Conservation (phyloP, 495 filamentous ascomycete species). For the Podospora didyma region DNA sequence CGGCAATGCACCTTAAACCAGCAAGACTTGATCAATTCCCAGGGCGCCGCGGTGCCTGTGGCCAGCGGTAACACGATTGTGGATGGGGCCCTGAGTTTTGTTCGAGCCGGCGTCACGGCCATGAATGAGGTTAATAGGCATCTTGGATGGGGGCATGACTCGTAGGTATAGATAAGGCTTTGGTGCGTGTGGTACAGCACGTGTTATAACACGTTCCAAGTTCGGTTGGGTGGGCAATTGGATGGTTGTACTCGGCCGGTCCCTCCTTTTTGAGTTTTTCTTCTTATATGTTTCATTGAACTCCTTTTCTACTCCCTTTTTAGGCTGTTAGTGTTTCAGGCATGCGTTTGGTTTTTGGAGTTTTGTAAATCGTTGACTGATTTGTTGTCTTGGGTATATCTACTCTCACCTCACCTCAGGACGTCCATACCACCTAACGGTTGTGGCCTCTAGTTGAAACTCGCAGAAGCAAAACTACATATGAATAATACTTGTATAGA, state of each 20-base stretch:
- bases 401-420: too few relatives aligned
- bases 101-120: constrained; percentile 35
- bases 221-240: too few relatives aligned
- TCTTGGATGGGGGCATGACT: constrained; percentile 40
- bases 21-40: constrained; percentile 33
- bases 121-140: constrained; percentile 44
- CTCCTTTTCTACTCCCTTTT: background rate
- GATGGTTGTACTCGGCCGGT: too few relatives aligned
- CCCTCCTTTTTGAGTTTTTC: background rate
- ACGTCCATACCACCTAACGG: too few relatives aligned
- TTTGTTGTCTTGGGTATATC: background rate
- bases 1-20: constrained; percentile 37
- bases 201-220: too few relatives aligned
- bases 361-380: background rate
- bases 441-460: too few relatives aligned
- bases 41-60: constrained; percentile 24
- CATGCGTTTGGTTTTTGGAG: background rate
- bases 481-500: too few relatives aligned
- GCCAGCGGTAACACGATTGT: constrained; percentile 13
- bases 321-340: background rate
- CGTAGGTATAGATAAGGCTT: background rate
- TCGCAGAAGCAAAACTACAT: too few relatives aligned
- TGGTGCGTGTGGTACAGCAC: too few relatives aligned
- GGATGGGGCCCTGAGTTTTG: constrained; percentile 27
- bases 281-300: background rate